Evolutionary conservation across 2,329 filamentous ascomycete genomes (phyloP).

Genomic region (Fusarium lyarnte): DNA sequence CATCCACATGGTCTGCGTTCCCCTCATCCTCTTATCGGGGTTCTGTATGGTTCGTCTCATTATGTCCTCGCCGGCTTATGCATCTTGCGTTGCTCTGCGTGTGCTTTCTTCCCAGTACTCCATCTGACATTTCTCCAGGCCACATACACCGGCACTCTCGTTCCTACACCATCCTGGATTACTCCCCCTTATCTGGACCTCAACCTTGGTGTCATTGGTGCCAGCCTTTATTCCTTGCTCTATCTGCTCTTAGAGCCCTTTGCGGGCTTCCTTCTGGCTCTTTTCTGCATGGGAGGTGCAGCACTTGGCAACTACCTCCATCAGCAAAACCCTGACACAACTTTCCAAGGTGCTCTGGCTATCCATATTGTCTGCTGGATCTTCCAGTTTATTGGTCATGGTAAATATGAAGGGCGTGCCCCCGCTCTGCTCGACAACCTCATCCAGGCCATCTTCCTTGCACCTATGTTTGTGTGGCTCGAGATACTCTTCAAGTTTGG

Average conservation of each 20-base stretch:
- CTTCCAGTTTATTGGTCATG: slow-evolving; percentile 91
- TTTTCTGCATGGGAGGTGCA: slow-evolving; percentile 78
- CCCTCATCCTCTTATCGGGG: slow-evolving; percentile 75
- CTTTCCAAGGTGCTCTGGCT: slow-evolving; percentile 68
- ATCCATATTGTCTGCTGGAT: slow-evolving; percentile 83
- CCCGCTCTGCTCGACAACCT: slow-evolving; percentile 92
- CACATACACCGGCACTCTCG: slow-evolving; percentile 70
- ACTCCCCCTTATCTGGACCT: slow-evolving; percentile 73
- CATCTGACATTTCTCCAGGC: slow-evolving; percentile 53
- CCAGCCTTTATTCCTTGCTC: slow-evolving; percentile 76
- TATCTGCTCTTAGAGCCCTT: slow-evolving; percentile 96
- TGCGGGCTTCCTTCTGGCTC: slow-evolving; percentile 80
- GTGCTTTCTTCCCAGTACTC: neutral
- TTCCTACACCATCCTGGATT: slow-evolving; percentile 72
- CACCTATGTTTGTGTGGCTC: slow-evolving; percentile 97
- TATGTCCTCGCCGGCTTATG: neutral
- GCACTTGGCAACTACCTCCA: slow-evolving; percentile 81
- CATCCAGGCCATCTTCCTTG: slow-evolving; percentile 89
- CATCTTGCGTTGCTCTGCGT: neutral
- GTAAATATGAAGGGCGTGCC: slow-evolving; percentile 85
- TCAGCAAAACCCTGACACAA: slow-evolving; percentile 60
- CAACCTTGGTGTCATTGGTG: slow-evolving; percentile 72
- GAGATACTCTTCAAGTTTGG: slow-evolving; percentile 91
- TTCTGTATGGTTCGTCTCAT: slow-evolving; percentile 73
- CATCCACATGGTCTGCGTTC: slow-evolving; percentile 84